Evolutionary conservation across 495 filamentous ascomycete species (phyloP).

Genomic region (Lepidopterella palustris): DNA sequence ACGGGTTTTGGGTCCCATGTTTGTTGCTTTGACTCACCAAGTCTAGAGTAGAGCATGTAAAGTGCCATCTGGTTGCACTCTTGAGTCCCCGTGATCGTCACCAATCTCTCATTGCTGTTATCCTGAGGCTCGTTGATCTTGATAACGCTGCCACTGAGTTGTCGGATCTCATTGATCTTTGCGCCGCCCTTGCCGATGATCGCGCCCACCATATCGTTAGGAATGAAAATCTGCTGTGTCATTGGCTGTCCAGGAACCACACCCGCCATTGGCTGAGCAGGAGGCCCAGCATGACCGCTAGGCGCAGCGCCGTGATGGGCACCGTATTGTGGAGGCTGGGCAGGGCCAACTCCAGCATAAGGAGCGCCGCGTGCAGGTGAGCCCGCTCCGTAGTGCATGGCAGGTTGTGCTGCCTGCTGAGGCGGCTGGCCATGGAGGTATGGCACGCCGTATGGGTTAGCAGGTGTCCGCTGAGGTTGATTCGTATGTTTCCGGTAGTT

Average conservation of each 20-base stretch:
- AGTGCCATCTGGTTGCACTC: slow-evolving; percentile 99
- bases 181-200: slow-evolving; percentile 98
- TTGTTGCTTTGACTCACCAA: slow-evolving; percentile 66
- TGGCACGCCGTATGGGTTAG: slow-evolving; percentile 40
- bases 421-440: slow-evolving; percentile 64
- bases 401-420: slow-evolving; percentile 58
- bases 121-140: slow-evolving; percentile 99
- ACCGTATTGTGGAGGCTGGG: slow-evolving; percentile 61
- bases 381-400: slow-evolving; percentile 65
- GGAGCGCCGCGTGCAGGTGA: slow-evolving; percentile 51
- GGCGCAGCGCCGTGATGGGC: slow-evolving; percentile 48
- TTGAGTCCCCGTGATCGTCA: slow-evolving; percentile 94
- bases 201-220: slow-evolving; percentile 98
- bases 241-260: slow-evolving; percentile 78
- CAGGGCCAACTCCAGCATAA: slow-evolving; percentile 70
- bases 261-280: slow-evolving; percentile 63
- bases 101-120: slow-evolving; percentile 94
- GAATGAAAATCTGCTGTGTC: slow-evolving; percentile 98
- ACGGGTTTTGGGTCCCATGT: background rate
- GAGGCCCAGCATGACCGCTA: slow-evolving; percentile 45
- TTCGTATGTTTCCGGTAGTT: slow-evolving; percentile 65
- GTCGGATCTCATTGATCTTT: slow-evolving; percentile 98
- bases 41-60: slow-evolving; percentile 95
- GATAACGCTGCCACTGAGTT: slow-evolving; percentile 94
- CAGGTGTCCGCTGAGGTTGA: slow-evolving; percentile 55